These are phyloP conservation scores for Solanum appendiculatum DNA, from an alignment of 257 asterid genomes.

Conservation along the genomic window DNA sequence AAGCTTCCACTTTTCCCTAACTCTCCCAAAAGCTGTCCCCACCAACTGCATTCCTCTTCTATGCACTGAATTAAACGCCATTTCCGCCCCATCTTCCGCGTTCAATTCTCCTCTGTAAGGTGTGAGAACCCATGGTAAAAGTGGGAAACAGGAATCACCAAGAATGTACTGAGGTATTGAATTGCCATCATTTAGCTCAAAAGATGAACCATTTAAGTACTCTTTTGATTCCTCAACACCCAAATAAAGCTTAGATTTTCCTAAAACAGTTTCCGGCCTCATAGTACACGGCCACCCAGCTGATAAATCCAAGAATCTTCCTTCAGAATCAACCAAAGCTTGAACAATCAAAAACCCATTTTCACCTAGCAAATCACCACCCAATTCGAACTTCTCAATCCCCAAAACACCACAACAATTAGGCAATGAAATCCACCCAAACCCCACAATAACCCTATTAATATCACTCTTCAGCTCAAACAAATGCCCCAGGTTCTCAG, in stretches of 20 bases:
- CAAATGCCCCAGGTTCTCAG: constrained; percentile 65
- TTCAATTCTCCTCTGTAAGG: constrained; percentile 27
- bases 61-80: constrained; percentile 56
- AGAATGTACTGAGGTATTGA: constrained; percentile 68
- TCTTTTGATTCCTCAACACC: constrained; percentile 60
- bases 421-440: constrained; percentile 84
- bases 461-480: constrained; percentile 73
- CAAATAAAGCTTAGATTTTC: constrained; percentile 42
- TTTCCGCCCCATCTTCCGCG: constrained; percentile 17
- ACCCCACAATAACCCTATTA: constrained; percentile 61
- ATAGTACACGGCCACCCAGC: constrained; percentile 80
- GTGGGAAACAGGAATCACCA: constrained; percentile 72
- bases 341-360: constrained; percentile 53
- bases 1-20: constrained; percentile 71
- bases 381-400: constrained; percentile 53
- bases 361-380: constrained; percentile 23
- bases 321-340: constrained; percentile 89
- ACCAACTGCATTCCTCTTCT: constrained; percentile 50
- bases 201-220: constrained; percentile 55
- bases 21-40: constrained; percentile 44
- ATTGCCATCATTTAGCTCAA: constrained; percentile 38
- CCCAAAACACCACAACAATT: constrained; percentile 90
- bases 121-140: constrained; percentile 74
- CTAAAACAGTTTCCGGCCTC: constrained; percentile 41
- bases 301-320: constrained; percentile 85